Evolutionary conservation across 169 alveolate species (phyloP).

Genomic region (Plasmodium coatneyi): DNA sequence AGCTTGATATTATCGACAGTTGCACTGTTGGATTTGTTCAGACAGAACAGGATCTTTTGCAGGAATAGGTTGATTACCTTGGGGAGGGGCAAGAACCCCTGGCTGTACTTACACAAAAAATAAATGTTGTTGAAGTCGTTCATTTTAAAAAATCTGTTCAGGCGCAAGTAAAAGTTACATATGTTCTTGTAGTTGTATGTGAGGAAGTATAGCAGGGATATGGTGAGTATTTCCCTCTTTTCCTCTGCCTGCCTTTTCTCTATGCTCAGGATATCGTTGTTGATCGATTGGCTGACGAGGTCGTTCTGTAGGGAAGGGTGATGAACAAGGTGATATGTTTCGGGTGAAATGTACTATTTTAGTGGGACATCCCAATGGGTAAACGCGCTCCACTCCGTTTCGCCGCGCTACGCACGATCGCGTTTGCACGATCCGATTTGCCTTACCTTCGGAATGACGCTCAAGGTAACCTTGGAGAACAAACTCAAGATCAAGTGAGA

Average conservation of each 20-base stretch:
- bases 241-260: conserved; percentile 13
- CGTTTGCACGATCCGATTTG: not conserved
- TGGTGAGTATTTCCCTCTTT: conserved; percentile 31
- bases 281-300: conserved; percentile 31
- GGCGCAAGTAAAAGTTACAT: conserved; percentile 5
- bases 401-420: not conserved
- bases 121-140: conserved; percentile 30
- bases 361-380: not conserved
- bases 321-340: not conserved
- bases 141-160: conserved; percentile 13
- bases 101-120: conserved; percentile 53
- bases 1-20: not conserved
- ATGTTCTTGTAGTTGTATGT: conserved; percentile 13
- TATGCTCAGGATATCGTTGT: conserved; percentile 22
- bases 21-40: not conserved
- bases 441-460: conserved; percentile 25
- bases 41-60: not conserved
- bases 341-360: not conserved
- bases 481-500: conserved; percentile 18
- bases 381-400: not conserved
- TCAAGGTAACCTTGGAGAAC: conserved; percentile 23
- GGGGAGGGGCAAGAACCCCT: conserved; percentile 22
- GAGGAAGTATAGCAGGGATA: conserved; percentile 27
- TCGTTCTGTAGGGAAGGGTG: conserved; percentile 33
- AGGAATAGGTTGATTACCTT: not conserved